Evolutionary conservation across 352 stramenopile species (phyloP).

Genomic region (Globisporangium rhizosaccharum): DNA sequence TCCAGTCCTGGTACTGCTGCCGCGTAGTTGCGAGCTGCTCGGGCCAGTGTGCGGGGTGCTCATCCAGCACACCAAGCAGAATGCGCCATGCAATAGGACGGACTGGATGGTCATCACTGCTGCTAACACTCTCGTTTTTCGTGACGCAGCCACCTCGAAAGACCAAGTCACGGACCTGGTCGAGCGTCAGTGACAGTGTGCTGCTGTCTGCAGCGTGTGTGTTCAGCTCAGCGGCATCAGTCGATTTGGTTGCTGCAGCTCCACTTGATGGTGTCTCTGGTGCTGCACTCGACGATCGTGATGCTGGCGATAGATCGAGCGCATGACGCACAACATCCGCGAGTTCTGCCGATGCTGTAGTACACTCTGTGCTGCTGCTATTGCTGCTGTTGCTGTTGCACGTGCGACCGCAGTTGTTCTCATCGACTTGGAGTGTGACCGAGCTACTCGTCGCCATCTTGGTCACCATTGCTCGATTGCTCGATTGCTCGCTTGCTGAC

Average conservation of each 20-base stretch:
- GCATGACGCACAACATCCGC: not conserved
- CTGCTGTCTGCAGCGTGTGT: not conserved
- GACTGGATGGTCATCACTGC: not conserved
- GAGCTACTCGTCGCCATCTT: conserved; percentile 11
- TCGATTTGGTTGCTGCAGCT: not conserved
- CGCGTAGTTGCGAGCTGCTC: conserved; percentile 17
- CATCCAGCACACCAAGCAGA: conserved; percentile 33
- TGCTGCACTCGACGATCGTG: not conserved
- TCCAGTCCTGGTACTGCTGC: conserved; percentile 24
- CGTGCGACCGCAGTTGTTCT: conserved; percentile 5
- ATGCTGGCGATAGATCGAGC: not conserved
- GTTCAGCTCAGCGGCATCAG: too few species aligned
- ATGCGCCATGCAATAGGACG: conserved; percentile 34
- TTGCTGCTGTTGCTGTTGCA: not conserved
- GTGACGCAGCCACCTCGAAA: conserved; percentile 8
- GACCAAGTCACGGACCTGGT: conserved; percentile 17
- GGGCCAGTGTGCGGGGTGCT: conserved; percentile 12
- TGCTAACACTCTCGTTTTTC: not conserved
- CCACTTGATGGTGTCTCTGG: not conserved
- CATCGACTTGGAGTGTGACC: not conserved
- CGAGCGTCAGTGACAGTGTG: conserved; percentile 12
- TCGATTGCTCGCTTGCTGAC: too few species aligned
- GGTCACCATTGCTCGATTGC: conserved; percentile 4
- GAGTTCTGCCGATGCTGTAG: not conserved
- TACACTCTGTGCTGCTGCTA: not conserved